phyloP scores from a whole-genome alignment of 768 basidiomycete genomes.

The Nevesoporus exiguus region DNA sequence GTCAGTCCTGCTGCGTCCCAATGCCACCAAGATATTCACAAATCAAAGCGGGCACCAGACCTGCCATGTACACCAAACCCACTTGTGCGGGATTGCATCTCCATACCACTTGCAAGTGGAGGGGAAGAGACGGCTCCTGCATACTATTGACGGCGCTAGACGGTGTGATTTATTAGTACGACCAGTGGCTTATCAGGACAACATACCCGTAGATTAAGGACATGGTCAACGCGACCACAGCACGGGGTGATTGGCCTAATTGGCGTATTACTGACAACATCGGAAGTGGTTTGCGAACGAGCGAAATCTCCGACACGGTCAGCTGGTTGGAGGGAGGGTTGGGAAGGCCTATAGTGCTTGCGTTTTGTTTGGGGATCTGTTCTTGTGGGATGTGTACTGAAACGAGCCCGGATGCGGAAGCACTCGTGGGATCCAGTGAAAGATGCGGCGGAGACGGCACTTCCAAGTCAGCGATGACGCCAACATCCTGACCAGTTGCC shows the following conservation, averaged over 20 bases:
- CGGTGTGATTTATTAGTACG: background rate
- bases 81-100: constrained; percentile 45
- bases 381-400: background rate
- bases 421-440: background rate
- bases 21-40: constrained; percentile 42
- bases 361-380: background rate
- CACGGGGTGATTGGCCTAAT: constrained; percentile 46
- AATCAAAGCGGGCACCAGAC: constrained; percentile 59
- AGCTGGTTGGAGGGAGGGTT: background rate
- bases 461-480: constrained; percentile 6
- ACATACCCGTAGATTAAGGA: constrained; percentile 54
- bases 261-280: constrained; percentile 40
- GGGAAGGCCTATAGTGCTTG: background rate
- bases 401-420: background rate
- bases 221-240: constrained; percentile 42
- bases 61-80: constrained; percentile 66
- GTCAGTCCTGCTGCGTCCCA: background rate
- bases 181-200: background rate
- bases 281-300: constrained; percentile 31
- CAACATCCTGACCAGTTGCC: constrained; percentile 14
- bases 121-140: constrained; percentile 55
- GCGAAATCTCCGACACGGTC: constrained; percentile 6
- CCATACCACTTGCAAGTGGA: constrained; percentile 52
- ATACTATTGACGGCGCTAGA: constrained; percentile 45
- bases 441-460: background rate